Evolutionary conservation across 352 stramenopile genomes (phyloP).

Genomic region (Globisporangium iwayamae): DNA sequence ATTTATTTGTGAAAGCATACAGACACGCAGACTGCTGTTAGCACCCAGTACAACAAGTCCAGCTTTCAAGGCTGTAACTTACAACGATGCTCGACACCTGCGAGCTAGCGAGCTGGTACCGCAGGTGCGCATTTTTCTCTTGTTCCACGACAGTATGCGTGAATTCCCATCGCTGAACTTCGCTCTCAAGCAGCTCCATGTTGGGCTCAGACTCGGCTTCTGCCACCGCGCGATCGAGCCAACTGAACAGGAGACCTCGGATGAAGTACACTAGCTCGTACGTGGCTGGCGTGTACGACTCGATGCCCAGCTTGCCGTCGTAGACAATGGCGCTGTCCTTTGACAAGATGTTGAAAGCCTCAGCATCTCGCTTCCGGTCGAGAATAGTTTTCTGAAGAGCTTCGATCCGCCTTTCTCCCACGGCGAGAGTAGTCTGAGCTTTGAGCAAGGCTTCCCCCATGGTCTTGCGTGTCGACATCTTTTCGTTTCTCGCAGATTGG

Average conservation of each 20-base stretch:
- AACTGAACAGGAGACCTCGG: conserved; percentile 37
- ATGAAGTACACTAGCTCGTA: conserved; percentile 36
- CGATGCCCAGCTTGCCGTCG: conserved; percentile 30
- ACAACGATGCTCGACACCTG: conserved; percentile 24
- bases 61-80: neutral
- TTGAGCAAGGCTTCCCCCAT: conserved; percentile 26
- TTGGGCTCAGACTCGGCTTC: conserved; percentile 21
- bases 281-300: conserved; percentile 37
- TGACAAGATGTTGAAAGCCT: conserved; percentile 9
- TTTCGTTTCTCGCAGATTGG: conserved; percentile 24
- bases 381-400: conserved; percentile 5
- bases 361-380: conserved; percentile 26
- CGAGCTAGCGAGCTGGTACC: neutral
- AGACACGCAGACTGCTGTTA: neutral
- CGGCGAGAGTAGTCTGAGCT: conserved; percentile 23
- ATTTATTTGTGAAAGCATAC: neutral
- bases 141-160: conserved; percentile 22
- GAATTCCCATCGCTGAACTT: conserved; percentile 25
- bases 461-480: conserved; percentile 21
- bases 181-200: conserved; percentile 24
- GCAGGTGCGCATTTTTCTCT: conserved; percentile 16
- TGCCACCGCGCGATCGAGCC: conserved; percentile 27
- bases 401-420: conserved; percentile 26
- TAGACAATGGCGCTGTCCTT: conserved; percentile 14
- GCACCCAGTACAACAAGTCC: too few relatives aligned